Conservation (phyloP, 306 rosid species). For the Cucurbita argyrosperma region DNA sequence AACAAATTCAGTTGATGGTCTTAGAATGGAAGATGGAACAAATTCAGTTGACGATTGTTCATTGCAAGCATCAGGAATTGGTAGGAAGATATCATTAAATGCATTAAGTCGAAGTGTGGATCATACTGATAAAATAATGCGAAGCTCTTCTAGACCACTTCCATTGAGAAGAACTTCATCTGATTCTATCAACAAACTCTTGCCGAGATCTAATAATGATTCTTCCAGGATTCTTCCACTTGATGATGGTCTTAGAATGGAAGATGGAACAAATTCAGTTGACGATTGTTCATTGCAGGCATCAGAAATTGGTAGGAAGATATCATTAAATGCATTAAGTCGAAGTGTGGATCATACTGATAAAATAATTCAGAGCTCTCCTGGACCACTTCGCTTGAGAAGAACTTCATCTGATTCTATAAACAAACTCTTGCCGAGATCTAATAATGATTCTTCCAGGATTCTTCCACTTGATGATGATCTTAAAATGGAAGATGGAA, state of each 20-base stretch:
- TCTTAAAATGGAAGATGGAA: too few species aligned
- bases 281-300: slow-evolving; percentile 31
- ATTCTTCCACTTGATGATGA: too few species aligned
- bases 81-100: slow-evolving; percentile 53
- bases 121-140: slow-evolving; percentile 36
- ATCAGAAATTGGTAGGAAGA: slow-evolving; percentile 41
- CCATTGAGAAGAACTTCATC: slow-evolving; percentile 45
- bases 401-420: too few species aligned
- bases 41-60: slow-evolving; percentile 30
- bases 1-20: slow-evolving; percentile 27
- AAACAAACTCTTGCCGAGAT: too few species aligned
- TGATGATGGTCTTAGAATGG: slow-evolving; percentile 28
- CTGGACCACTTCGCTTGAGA: slow-evolving; percentile 25
- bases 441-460: too few species aligned
- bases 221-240: slow-evolving; percentile 20
- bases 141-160: slow-evolving; percentile 24
- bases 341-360: slow-evolving; percentile 52
- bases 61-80: slow-evolving; percentile 26
- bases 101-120: slow-evolving; percentile 38
- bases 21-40: slow-evolving; percentile 23
- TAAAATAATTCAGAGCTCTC: slow-evolving; percentile 24
- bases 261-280: slow-evolving; percentile 22
- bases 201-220: slow-evolving; percentile 41
- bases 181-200: slow-evolving; percentile 26
- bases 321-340: slow-evolving; percentile 34